These are phyloP conservation scores for Waitea zeae DNA, from an alignment of 1,284 basidiomycete genomes.

Conservation along the genomic window DNA sequence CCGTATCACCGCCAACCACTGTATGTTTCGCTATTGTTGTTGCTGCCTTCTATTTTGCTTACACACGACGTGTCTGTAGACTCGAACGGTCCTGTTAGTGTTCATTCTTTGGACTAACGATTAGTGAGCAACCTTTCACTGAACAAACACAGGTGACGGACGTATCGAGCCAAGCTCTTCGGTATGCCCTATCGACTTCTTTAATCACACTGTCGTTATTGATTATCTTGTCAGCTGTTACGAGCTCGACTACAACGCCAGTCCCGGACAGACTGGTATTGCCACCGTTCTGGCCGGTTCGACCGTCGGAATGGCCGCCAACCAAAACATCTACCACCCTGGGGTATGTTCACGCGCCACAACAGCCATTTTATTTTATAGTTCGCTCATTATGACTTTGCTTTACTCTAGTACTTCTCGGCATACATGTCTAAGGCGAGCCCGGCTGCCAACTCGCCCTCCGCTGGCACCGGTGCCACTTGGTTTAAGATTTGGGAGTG, in stretches of 20 bases:
- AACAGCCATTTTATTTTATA: too few species aligned
- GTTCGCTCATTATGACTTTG: too few species aligned
- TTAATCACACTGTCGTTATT: neutral
- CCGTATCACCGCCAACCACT: constrained; percentile 24
- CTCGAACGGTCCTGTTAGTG: too few species aligned
- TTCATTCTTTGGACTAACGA: too few species aligned
- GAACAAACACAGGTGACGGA: constrained; percentile 18
- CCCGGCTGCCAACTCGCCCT: constrained; percentile 21
- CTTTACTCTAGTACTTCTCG: constrained; percentile 19
- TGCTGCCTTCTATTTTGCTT: neutral
- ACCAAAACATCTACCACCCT: constrained; percentile 18
- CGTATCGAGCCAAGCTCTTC: constrained; percentile 17
- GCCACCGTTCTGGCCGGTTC: constrained; percentile 19
- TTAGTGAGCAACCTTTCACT: neutral
- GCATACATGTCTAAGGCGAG: constrained; percentile 25
- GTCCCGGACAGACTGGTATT: constrained; percentile 18
- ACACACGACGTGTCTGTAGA: too few species aligned
- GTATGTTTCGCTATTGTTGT: constrained; percentile 8
- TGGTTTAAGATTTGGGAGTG: constrained; percentile 34
- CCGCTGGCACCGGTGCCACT: constrained; percentile 21
- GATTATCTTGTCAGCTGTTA: constrained; percentile 27
- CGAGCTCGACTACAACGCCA: constrained; percentile 19
- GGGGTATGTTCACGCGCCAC: constrained; percentile 15
- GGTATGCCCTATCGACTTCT: constrained; percentile 26
- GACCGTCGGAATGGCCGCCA: constrained; percentile 11